Conservation (phyloP, 179 eudicot species). For the Beta corolliflora region DNA sequence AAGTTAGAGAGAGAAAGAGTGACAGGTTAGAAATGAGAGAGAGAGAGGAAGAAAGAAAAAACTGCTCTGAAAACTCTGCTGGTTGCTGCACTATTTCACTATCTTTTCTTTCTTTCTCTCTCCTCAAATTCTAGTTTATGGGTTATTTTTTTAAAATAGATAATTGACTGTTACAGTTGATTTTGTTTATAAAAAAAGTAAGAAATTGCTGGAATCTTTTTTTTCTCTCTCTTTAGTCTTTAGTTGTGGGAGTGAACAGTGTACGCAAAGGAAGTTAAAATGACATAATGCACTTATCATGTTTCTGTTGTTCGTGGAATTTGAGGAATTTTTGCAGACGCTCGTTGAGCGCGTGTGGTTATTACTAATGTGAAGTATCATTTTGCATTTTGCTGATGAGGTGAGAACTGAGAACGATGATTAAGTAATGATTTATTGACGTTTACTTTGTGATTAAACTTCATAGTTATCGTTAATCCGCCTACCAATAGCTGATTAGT, state of each 20-base stretch:
- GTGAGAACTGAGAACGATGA: no score
- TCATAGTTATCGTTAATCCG: no score
- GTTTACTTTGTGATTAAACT: no score
- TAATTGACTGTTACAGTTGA: no score
- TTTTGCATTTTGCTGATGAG: no score
- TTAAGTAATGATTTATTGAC: no score
- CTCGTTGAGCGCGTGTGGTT: neutral
- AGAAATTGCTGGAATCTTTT: neutral
- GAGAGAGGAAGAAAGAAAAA: neutral
- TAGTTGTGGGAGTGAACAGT: neutral
- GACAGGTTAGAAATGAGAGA: neutral
- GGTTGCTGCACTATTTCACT: neutral
- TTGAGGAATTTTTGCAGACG: neutral
- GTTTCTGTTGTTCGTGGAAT: neutral
- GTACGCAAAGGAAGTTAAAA: neutral
- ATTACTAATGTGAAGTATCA: no score
- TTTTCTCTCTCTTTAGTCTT: no score
- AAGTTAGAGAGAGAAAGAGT: slow-evolving; percentile 24
- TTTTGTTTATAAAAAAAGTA: no score
- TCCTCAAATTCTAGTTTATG: no score
- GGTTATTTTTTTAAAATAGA: no score
- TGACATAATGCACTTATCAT: neutral
- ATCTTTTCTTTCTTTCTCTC: neutral
- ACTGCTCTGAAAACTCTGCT: slow-evolving; percentile 13
- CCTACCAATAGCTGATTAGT: no score